Evolutionary conservation across 352 stramenopile genomes (phyloP), one percentile per base, ranked within the genome.

Genomic region (Phytophthora cactorum): DNA sequence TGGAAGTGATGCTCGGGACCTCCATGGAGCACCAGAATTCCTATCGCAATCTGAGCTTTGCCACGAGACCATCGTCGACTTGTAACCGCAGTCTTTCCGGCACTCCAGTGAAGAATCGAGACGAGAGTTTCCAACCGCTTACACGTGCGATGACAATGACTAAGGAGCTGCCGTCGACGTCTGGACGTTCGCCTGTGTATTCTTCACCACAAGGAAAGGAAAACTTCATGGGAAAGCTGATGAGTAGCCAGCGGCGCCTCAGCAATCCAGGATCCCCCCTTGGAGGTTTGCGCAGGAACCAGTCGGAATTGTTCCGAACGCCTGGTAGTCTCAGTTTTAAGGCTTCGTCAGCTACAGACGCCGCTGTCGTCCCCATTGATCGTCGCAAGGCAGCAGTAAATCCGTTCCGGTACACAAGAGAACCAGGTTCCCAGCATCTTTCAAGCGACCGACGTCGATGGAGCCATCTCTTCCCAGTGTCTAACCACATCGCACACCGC

Each of bases 391-490:
- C 45, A 32, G 44, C 49, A 10, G 46, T 83, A 10, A 88, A 89
- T 46, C 79, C 80, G 0, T 91, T 91, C 43, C 78, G 60, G 15
- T 89, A 82, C 49, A 78, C 69, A 6, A 81, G 59, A 80, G 51
- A 70, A 69, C 62, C 75, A 46, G 22, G 65, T 52, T 52, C 70
- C 4, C 67, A 81, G 12, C 59, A 50, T 46, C 57, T 92, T 31
- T 92, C 82, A 14, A 89, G 66, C 22, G 98, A 99, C 78, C 84
- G 96, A 34, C 81, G 96, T 12, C 77, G 97, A 64, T 99, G 97
- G 97, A 98, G 83, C 50, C 97, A 99, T 68, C 88, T 99, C 11
- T 99, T 99, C 57, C 95, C 97, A 43, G 62, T 78, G 28, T 83
- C 78, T 7, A 68, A 55, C 27, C 55, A 80, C 17, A 31, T 52